phyloP scores from a whole-genome alignment of 306 rosid species.

The Castanea sativa region DNA sequence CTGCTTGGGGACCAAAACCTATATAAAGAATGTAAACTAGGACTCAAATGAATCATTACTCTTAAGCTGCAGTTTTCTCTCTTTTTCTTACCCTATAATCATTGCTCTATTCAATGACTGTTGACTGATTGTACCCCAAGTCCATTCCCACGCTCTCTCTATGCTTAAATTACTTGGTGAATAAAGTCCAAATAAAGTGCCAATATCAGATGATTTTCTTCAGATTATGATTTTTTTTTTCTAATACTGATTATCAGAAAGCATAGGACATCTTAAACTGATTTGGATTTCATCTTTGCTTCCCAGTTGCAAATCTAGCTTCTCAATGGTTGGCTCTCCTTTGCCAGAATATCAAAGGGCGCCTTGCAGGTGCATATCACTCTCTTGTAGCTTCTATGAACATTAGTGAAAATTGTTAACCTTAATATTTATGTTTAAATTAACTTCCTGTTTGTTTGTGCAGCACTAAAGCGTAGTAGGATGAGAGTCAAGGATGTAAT shows the following conservation, averaged over 20 bases:
- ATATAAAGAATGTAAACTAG: too few relatives aligned
- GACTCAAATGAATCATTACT: too few relatives aligned
- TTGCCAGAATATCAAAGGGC: constrained; percentile 1
- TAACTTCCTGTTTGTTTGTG: neutral
- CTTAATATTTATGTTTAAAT: neutral
- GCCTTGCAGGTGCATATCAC: neutral
- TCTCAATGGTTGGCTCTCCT: constrained; percentile 6
- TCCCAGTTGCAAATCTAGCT: neutral
- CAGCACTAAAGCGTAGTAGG: neutral
- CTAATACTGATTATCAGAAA: neutral
- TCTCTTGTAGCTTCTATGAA: neutral
- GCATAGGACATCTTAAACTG: neutral
- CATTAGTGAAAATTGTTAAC: neutral
- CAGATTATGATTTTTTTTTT: neutral
- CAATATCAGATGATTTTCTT: neutral
- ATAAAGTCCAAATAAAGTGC: neutral
- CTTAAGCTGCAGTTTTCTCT: neutral
- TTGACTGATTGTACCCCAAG: neutral
- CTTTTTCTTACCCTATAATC: neutral
- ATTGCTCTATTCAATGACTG: neutral
- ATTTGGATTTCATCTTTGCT: neutral
- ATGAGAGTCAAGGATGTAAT: neutral
- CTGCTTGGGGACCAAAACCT: too few relatives aligned
- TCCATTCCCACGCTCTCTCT: neutral
- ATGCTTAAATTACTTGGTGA: neutral